Evolutionary conservation across 2,329 filamentous ascomycete genomes (phyloP), one percentile per base, ranked within the genome.

Genomic region (Colletotrichum lindemuthianum): DNA sequence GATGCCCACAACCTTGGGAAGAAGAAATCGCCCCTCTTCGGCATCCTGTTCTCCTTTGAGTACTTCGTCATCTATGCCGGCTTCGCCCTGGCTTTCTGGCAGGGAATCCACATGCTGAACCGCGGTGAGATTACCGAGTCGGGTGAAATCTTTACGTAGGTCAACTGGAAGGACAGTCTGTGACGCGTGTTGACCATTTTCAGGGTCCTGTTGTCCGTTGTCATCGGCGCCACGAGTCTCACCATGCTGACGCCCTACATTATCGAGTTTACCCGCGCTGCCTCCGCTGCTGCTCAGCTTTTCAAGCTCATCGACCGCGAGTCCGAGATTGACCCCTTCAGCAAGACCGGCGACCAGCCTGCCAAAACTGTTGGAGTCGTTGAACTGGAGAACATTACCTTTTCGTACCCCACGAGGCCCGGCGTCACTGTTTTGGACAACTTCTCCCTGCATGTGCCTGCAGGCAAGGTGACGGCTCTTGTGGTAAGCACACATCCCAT

Each of bases 361-460:
- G 59, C 68, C 2, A 67, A 73, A 13, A 73, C 73, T 1, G 33
- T 69, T 2, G 77, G 78, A 5, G 63, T 71, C 3, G 71, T 84
- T 4, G 72, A 78, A 13, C 66, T 84, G 10, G 71, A 78, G 8
- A 74, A 77, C 15, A 69, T 84, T n/a, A 74, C 70, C 1, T 82
- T 84, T 61, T 71, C 76, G 2, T 84, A 85, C 66, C 82, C 82
- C 0, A 78, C 76, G 2, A 72, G 82, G 0, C 80, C 81, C 0
- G 76, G 78, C 2, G 74, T 76, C 8, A 74, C 73, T 1, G 79
- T 84, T 1, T 67, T 83, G 8, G 72, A 81, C 10, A 70, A 78
- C 41, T 78, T 84, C 36, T 77, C 74, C 2, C 72, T 84, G 0
- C 68, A 74, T 2, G 74, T 84, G 4, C 79, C 81, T 2, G 78